Evolutionary conservation across 1,139 yeast genomes (phyloP), one percentile per base, ranked within the genome.

Genomic region (Hansenula lynferdii): DNA sequence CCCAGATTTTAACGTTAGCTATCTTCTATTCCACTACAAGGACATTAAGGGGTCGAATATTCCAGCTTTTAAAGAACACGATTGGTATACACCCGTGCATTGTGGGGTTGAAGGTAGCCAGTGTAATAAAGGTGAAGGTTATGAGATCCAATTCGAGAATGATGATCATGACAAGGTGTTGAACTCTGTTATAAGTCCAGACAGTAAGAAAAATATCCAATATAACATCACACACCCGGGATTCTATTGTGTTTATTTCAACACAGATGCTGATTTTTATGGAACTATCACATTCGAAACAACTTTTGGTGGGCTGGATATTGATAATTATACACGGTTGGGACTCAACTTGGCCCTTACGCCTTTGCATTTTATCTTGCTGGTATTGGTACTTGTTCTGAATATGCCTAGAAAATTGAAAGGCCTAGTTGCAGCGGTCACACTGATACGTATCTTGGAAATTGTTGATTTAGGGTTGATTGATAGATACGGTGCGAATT

Each of bases 171-270:
- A 28, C n/a, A 9, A 7, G 3, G 15, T 28, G 15, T 6, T 12
- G 6, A 28, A 30, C 21, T n/a, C 20, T 5, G 25, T n/a, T 9
- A 15, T 20, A 21, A 6, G 8, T 6, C 17, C 16, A 7, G 12
- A 16, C 8, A 12, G 16, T 2, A 28, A 27, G 7, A 10, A 8
- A 2, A 12, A 10, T 8, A 21, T 6, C 2, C 6, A 10, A 5
- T 32, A 17, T 26, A 23, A 28, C n/a, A 20, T 15, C 15, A 8
- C 12, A 3, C 17, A 21, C 3, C 22, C 32, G 8, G 36, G 36
- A n/a, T 34, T 34, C 18, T 34, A 34, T 28, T 34, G 36, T 22
- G 25, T 21, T 28, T 34, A 34, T 28, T 16, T 28, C 9, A 20
- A 21, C 11, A 15, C 26, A 7, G 24, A 20, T 27, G 26, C 9